These are phyloP conservation scores for Fusarium chlamydosporum DNA, from an alignment of 2,329 filamentous ascomycete genomes.

Conservation along the genomic window DNA sequence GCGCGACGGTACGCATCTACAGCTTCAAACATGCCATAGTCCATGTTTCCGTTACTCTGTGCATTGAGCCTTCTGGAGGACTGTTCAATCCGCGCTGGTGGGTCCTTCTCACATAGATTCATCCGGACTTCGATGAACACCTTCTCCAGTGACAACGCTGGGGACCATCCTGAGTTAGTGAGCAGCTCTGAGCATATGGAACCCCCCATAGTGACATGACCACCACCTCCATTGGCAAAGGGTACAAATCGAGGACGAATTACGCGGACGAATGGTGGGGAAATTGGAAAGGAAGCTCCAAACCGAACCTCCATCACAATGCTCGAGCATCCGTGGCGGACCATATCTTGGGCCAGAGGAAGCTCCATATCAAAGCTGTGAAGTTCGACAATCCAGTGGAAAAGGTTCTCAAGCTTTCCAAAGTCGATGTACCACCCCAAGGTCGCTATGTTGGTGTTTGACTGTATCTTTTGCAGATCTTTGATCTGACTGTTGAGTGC, in stretches of 20 bases:
- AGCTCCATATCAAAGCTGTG: conserved; percentile 81
- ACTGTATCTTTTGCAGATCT: conserved; percentile 74
- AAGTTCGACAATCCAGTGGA: conserved; percentile 92
- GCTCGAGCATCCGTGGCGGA: conserved; percentile 70
- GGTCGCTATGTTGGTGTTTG: conserved; percentile 70
- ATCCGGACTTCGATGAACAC: conserved; percentile 85
- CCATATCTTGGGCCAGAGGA: conserved; percentile 83
- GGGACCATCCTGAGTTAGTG: conserved; percentile 86
- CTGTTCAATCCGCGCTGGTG: conserved; percentile 78
- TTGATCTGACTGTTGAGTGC: conserved; percentile 67
- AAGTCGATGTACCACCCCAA: conserved; percentile 88
- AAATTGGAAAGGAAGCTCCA: conserved; percentile 79
- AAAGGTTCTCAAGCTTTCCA: conserved; percentile 77
- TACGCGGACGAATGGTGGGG: conserved; percentile 87
- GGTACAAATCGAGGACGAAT: conserved; percentile 83
- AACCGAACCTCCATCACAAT: conserved; percentile 88
- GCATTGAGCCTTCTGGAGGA: neutral
- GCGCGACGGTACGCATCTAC: conserved; percentile 78
- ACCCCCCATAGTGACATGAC: conserved; percentile 87
- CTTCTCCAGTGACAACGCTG: conserved; percentile 79
- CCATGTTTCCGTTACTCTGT: conserved; percentile 41
- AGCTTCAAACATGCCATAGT: conserved; percentile 80
- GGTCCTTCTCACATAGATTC: conserved; percentile 78
- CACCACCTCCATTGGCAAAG: conserved; percentile 81
- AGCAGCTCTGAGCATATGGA: conserved; percentile 88